A percentile compares a stretch with the other conserved stretches of the same genome.
Conservation (phyloP, 805 yeast species). For the Maudiozyma saulgeensis region DNA sequence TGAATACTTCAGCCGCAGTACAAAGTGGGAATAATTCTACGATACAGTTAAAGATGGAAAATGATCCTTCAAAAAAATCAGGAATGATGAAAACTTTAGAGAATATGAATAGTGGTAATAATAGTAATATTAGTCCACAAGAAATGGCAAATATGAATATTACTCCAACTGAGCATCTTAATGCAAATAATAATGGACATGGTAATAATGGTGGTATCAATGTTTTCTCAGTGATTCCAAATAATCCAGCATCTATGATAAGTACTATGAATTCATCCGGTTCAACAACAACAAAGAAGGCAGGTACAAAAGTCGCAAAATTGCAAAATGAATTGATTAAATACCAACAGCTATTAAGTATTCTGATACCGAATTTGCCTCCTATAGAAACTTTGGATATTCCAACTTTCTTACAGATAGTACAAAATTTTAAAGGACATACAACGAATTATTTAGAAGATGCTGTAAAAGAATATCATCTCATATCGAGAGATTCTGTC, state of each 20-base stretch:
- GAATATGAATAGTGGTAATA: background rate
- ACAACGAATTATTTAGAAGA: constrained; percentile 11
- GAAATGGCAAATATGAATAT: background rate
- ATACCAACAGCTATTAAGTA: constrained; percentile 17
- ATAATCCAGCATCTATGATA: no score
- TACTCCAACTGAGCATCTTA: no score
- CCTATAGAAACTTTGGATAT: constrained; percentile 20
- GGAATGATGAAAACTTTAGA: no score
- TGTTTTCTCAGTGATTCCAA: background rate
- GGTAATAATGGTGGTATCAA: background rate
- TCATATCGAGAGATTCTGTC: constrained; percentile 8
- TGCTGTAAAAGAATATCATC: constrained; percentile 17
- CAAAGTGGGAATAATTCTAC: no score
- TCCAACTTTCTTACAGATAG: constrained; percentile 20
- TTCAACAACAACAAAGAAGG: background rate
- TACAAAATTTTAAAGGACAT: constrained; percentile 12
- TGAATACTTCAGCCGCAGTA: no score
- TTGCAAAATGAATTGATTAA: constrained; percentile 14
- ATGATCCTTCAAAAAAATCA: no score
- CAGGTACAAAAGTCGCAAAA: constrained; percentile 8
- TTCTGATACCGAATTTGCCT: constrained; percentile 21
- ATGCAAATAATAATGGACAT: background rate
- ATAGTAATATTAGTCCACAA: background rate
- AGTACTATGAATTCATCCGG: background rate
- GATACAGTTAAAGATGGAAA: no score